These are phyloP conservation scores for Nakataea oryzae DNA, from an alignment of 2,329 filamentous ascomycete genomes.

Conservation along the genomic window DNA sequence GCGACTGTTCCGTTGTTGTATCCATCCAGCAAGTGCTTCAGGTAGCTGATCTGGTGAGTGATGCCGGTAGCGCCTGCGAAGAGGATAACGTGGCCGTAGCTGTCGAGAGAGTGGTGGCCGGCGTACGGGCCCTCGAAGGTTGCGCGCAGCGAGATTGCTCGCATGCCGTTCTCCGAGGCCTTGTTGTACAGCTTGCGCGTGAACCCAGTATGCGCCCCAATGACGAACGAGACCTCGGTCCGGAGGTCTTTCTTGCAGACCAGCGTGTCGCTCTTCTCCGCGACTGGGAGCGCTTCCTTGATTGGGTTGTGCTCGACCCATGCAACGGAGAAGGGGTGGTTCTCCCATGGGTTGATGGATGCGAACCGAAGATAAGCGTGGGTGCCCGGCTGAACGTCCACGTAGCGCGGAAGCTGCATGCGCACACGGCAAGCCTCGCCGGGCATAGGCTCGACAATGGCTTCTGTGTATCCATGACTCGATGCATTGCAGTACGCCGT, in stretches of 20 bases:
- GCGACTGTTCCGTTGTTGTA: conserved; percentile 64
- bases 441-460: conserved; percentile 56
- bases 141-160: conserved; percentile 53
- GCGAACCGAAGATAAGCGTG: conserved; percentile 67
- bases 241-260: conserved; percentile 29
- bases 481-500: conserved; percentile 59
- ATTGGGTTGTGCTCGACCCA: conserved; percentile 53
- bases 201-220: conserved; percentile 80
- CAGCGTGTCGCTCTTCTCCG: conserved; percentile 6
- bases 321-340: conserved; percentile 69
- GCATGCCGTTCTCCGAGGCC: conserved; percentile 42
- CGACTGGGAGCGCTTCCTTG: conserved; percentile 23
- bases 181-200: conserved; percentile 71
- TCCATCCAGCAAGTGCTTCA: conserved; percentile 64
- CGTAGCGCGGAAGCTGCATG: conserved; percentile 55
- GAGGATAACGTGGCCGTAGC: conserved; percentile 84
- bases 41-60: conserved; percentile 85
- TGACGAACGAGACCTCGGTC: conserved; percentile 65
- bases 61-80: conserved; percentile 92
- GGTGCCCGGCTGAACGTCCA: conserved; percentile 57
- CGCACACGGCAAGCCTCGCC: conserved; percentile 63
- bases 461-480: conserved; percentile 47
- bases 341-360: conserved; percentile 57
- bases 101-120: conserved; percentile 74
- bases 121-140: conserved; percentile 86